These are phyloP conservation scores for Pleurostoma richardsiae DNA, from an alignment of 2,329 filamentous ascomycete species.

Conservation along the genomic window DNA sequence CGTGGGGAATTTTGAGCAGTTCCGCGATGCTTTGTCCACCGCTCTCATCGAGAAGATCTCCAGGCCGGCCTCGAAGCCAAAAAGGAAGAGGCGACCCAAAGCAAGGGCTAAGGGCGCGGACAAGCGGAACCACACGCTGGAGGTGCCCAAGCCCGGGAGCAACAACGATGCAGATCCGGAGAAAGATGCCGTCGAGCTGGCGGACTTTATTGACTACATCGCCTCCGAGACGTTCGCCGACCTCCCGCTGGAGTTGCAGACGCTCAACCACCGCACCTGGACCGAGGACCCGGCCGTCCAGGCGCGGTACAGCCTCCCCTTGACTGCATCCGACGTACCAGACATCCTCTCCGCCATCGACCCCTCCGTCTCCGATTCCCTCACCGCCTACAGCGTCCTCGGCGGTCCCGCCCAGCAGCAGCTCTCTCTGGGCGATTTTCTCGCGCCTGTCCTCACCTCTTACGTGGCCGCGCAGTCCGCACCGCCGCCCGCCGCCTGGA, in stretches of 20 bases:
- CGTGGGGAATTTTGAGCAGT: slow-evolving; percentile 56
- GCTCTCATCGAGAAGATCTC: slow-evolving; percentile 60
- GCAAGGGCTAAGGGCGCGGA: slow-evolving; percentile 21
- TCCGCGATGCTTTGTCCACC: slow-evolving; percentile 70
- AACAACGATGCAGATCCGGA: background rate
- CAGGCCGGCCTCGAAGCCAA: slow-evolving; percentile 32
- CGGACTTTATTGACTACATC: slow-evolving; percentile 79
- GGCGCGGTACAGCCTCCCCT: slow-evolving; percentile 50
- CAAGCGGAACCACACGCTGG: background rate
- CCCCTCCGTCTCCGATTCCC: slow-evolving; percentile 58
- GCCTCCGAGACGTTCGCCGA: slow-evolving; percentile 62
- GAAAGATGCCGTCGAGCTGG: slow-evolving; percentile 58
- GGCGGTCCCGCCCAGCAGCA: slow-evolving; percentile 28
- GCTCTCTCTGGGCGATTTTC: slow-evolving; percentile 46
- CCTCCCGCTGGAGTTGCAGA: slow-evolving; percentile 57
- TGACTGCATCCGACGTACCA: slow-evolving; percentile 45
- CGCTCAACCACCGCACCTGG: slow-evolving; percentile 55
- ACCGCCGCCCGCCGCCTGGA: slow-evolving; percentile 58
- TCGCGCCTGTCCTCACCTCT: slow-evolving; percentile 56
- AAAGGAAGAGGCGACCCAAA: slow-evolving; percentile 40
- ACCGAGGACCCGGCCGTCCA: slow-evolving; percentile 43
- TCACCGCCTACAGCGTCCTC: slow-evolving; percentile 62
- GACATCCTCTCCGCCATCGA: slow-evolving; percentile 50
- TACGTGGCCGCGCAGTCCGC: slow-evolving; percentile 56
- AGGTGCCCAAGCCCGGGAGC: background rate